These are phyloP conservation scores for Arthrocladium fulminans DNA, from an alignment of 2,329 filamentous ascomycete species.

Conservation along the genomic window DNA sequence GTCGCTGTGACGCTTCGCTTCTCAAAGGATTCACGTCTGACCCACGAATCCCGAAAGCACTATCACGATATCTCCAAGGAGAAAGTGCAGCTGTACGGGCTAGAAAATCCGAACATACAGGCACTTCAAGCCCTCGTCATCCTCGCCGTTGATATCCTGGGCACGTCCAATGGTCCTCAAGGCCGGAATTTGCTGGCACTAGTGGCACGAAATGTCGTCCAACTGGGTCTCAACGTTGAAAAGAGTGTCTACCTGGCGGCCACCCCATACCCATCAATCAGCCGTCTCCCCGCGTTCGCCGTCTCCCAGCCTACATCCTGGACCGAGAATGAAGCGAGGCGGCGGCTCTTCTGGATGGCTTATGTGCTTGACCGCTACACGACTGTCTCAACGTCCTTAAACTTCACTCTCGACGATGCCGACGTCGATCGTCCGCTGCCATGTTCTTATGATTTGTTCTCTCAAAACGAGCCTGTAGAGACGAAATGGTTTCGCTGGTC, in stretches of 20 bases:
- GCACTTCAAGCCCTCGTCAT: slow-evolving; percentile 81
- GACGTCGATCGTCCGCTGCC: slow-evolving; percentile 82
- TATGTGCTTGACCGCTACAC: slow-evolving; percentile 85
- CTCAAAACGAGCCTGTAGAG: slow-evolving; percentile 73
- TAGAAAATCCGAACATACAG: slow-evolving; percentile 84
- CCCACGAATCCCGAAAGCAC: slow-evolving; percentile 59
- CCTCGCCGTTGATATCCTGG: slow-evolving; percentile 72
- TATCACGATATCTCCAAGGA: slow-evolving; percentile 78
- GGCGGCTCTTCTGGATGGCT: slow-evolving; percentile 88
- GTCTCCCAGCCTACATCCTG: slow-evolving; percentile 75
- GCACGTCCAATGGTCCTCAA: slow-evolving; percentile 78
- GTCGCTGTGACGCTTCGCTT: slow-evolving; percentile 81
- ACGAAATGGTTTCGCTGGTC: slow-evolving; percentile 68
- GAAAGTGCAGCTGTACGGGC: slow-evolving; percentile 74
- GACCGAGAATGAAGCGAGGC: slow-evolving; percentile 78
- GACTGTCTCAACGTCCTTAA: slow-evolving; percentile 82
- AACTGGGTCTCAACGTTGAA: slow-evolving; percentile 77
- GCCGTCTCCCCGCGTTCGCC: slow-evolving; percentile 76
- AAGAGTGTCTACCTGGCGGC: slow-evolving; percentile 69
- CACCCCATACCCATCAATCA: slow-evolving; percentile 75
- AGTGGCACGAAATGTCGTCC: slow-evolving; percentile 80
- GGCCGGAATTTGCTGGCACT: slow-evolving; percentile 87
- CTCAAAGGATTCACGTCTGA: slow-evolving; percentile 66
- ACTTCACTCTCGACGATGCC: slow-evolving; percentile 79
- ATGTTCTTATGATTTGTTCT: slow-evolving; percentile 78